Conservation (phyloP, 345 rosid genomes). For the Triadica sebifera region DNA sequence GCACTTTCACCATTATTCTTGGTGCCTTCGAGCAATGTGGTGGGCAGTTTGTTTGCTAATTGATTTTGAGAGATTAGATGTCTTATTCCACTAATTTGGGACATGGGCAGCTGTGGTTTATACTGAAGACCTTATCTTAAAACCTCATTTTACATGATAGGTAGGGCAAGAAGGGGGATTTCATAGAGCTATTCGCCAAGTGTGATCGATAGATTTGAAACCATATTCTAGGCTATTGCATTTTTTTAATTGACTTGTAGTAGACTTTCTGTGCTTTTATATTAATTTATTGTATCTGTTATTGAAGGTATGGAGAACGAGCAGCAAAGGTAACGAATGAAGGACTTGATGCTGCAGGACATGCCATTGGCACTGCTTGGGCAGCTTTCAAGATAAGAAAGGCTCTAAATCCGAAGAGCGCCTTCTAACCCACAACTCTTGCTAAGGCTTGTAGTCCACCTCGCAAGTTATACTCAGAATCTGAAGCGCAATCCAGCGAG, state of each 20-base stretch:
- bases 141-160: background rate
- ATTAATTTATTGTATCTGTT: background rate
- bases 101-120: background rate
- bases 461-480: slow-evolving; percentile 37
- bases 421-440: slow-evolving; percentile 60
- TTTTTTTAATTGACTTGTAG: background rate
- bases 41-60: background rate
- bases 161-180: too few species aligned
- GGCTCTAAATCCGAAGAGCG: slow-evolving; percentile 78
- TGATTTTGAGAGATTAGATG: background rate
- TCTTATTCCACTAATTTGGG: background rate
- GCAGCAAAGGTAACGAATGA: slow-evolving; percentile 66
- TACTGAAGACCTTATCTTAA: background rate
- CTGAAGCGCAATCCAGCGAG: slow-evolving; percentile 43
- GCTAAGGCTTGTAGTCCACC: slow-evolving; percentile 46
- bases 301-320: slow-evolving; percentile 70
- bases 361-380: slow-evolving; percentile 90
- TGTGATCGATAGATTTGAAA: background rate
- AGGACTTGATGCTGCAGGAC: slow-evolving; percentile 88
- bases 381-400: slow-evolving; percentile 85
- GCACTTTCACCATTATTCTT: too few species aligned
- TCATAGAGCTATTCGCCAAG: too few species aligned
- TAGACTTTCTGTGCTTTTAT: background rate
- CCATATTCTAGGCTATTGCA: background rate
- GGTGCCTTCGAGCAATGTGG: background rate